Percentiles rank a stretch among this genome's conserved stretches.
Conservation (phyloP, 106 monocot species). For the Apostasia ramifera region DNA sequence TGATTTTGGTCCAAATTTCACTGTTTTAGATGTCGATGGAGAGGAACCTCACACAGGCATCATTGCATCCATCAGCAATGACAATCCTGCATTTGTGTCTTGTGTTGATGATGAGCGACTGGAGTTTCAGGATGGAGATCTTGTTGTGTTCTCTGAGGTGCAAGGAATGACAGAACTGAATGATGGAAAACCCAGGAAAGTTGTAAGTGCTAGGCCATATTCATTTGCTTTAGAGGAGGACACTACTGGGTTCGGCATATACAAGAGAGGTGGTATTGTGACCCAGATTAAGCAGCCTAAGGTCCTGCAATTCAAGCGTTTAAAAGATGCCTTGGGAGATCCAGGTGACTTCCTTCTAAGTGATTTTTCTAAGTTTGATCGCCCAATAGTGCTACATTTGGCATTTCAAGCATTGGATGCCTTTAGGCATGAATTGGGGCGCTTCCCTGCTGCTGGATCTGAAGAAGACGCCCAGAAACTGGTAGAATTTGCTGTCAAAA, state of each 20-base stretch:
- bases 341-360: constrained; percentile 65
- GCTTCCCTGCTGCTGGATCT: constrained; percentile 55
- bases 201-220: constrained; percentile 48
- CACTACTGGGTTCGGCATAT: constrained; percentile 41
- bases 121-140: constrained; percentile 72
- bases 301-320: constrained; percentile 33
- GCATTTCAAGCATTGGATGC: constrained; percentile 65
- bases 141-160: constrained; percentile 73
- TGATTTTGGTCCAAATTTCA: constrained; percentile 77
- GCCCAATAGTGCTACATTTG: constrained; percentile 44
- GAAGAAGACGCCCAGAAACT: constrained; percentile 45
- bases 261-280: constrained; percentile 59
- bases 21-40: constrained; percentile 68
- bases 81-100: constrained; percentile 55
- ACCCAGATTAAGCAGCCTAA: constrained; percentile 62
- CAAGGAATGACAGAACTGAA: constrained; percentile 72
- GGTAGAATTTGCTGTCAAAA: constrained; percentile 20
- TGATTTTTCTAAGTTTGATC: constrained; percentile 56
- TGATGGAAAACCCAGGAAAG: constrained; percentile 65
- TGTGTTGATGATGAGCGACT: constrained; percentile 78
- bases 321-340: constrained; percentile 47
- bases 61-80: constrained; percentile 72
- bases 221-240: constrained; percentile 66
- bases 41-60: constrained; percentile 80
- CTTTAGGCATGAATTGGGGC: constrained; percentile 38